Conservation (phyloP, 768 basidiomycete species). For the Amanita pseudoporphyria region DNA sequence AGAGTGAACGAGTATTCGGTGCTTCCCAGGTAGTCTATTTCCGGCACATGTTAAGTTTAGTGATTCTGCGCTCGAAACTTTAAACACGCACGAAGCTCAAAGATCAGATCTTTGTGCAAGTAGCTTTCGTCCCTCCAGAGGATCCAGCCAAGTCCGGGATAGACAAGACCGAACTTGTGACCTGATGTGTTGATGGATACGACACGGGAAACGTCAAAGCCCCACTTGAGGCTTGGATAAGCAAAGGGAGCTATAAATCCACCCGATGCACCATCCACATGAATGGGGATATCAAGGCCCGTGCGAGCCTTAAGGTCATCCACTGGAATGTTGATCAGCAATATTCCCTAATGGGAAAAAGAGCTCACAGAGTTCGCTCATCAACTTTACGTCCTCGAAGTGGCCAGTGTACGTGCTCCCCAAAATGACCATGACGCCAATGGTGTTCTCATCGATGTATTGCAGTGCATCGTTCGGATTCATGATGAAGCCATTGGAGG, state of each 20-base stretch:
- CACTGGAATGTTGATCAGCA: constrained; percentile 20
- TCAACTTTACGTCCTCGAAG: constrained; percentile 49
- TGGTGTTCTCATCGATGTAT: constrained; percentile 62
- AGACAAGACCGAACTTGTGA: constrained; percentile 50
- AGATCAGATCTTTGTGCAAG: constrained; percentile 54
- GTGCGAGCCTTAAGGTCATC: constrained; percentile 45
- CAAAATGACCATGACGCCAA: constrained; percentile 51
- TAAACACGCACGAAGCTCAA: constrained; percentile 43
- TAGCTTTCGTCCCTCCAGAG: constrained; percentile 49
- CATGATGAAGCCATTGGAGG: constrained; percentile 40
- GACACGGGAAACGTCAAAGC: constrained; percentile 47
- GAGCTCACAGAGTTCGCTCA: constrained; percentile 38
- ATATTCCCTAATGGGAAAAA: background rate
- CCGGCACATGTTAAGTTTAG: background rate
- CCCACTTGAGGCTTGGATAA: constrained; percentile 47
- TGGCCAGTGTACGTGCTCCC: constrained; percentile 52
- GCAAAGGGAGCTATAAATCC: constrained; percentile 59
- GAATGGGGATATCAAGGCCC: constrained; percentile 52
- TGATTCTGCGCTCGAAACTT: background rate
- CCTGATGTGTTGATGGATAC: constrained; percentile 44
- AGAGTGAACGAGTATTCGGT: constrained; percentile 55
- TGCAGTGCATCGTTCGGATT: constrained; percentile 46
- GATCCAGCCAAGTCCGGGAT: constrained; percentile 52
- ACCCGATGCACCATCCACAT: constrained; percentile 57
- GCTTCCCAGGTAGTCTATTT: constrained; percentile 40